A percentile compares a stretch with the other conserved stretches of the same genome.
Conservation (phyloP, 2,329 filamentous ascomycete species). For the Alternaria tenuissima region DNA sequence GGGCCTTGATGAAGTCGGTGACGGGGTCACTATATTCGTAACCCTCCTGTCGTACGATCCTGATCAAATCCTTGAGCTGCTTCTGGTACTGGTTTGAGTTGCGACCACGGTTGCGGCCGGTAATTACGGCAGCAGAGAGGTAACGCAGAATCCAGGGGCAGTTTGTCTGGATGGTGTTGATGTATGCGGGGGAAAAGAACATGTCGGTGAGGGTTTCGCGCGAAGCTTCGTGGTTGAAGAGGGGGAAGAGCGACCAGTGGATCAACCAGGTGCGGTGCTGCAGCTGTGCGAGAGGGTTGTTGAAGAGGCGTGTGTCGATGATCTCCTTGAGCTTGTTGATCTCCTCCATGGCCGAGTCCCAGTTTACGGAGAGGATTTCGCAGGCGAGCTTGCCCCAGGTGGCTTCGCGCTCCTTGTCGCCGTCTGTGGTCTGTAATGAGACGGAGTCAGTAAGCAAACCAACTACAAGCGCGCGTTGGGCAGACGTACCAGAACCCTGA, state of each 20-base stretch:
- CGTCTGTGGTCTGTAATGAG: conserved; percentile 76
- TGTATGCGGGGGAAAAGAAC: conserved; percentile 96
- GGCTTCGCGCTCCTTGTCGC: conserved; percentile 93
- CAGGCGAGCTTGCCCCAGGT: conserved; percentile 98
- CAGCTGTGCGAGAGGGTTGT: conserved; percentile 93
- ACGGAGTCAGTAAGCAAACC: conserved; percentile 7
- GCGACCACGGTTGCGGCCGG: conserved; percentile 73
- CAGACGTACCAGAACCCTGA: conserved; percentile 76
- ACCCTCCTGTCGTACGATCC: conserved; percentile 93
- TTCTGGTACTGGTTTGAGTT: conserved; percentile 94
- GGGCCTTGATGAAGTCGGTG: conserved; percentile 93
- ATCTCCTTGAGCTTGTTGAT: conserved; percentile 70
- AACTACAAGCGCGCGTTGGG: neutral
- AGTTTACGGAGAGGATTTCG: conserved; percentile 93
- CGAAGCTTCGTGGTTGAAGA: conserved; percentile 95
- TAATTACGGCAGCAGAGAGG: conserved; percentile 92
- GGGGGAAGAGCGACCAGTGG: conserved; percentile 98
- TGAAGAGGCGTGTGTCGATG: conserved; percentile 95
- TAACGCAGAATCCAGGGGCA: conserved; percentile 98
- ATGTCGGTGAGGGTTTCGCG: conserved; percentile 92
- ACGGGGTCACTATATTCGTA: conserved; percentile 98
- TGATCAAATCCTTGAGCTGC: conserved; percentile 96
- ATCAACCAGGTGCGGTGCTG: conserved; percentile 96
- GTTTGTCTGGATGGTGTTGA: conserved; percentile 99
- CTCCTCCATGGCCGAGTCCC: conserved; percentile 82